Evolutionary conservation across 495 filamentous ascomycete genomes (phyloP).

Genomic region (Cercophora sp.): DNA sequence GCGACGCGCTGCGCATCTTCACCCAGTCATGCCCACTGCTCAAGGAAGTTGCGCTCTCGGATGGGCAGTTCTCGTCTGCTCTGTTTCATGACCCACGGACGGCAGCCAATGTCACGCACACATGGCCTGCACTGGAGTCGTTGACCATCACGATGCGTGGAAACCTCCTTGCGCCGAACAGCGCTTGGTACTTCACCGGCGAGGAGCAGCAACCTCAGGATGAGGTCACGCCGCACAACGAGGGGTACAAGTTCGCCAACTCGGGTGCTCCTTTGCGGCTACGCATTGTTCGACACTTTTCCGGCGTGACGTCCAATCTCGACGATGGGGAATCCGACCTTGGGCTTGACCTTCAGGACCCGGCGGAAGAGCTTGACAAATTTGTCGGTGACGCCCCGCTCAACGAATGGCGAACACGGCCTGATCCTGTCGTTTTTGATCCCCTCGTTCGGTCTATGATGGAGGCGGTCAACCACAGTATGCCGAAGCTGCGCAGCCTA

Average conservation of each 20-base stretch:
- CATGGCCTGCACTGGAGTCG: conserved; percentile 4
- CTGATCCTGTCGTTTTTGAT: not conserved
- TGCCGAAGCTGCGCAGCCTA: not conserved
- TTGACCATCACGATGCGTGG: not conserved
- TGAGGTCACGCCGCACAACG: not conserved
- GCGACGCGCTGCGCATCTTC: conserved; percentile 1
- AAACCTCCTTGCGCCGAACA: conserved; percentile 1
- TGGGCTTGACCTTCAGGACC: not conserved
- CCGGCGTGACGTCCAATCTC: not conserved
- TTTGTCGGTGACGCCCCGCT: not conserved
- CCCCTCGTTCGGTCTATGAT: conserved; percentile 1
- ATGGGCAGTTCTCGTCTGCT: conserved; percentile 1
- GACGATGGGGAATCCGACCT: conserved; percentile 3
- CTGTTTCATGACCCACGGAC: not conserved
- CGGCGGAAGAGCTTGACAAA: not conserved
- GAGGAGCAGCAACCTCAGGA: not conserved
- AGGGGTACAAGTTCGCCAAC: not conserved
- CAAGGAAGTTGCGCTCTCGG: conserved; percentile 1
- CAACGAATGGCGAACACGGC: conserved; percentile 1
- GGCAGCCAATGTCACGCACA: not conserved
- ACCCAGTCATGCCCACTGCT: conserved; percentile 4
- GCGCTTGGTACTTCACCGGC: conserved; percentile 1
- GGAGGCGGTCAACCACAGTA: not conserved
- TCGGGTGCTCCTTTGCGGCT: not conserved
- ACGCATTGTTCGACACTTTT: not conserved